Base-by-base conservation (phyloP, 805 yeast species). In the Candida ascalaphidarum region DNA sequence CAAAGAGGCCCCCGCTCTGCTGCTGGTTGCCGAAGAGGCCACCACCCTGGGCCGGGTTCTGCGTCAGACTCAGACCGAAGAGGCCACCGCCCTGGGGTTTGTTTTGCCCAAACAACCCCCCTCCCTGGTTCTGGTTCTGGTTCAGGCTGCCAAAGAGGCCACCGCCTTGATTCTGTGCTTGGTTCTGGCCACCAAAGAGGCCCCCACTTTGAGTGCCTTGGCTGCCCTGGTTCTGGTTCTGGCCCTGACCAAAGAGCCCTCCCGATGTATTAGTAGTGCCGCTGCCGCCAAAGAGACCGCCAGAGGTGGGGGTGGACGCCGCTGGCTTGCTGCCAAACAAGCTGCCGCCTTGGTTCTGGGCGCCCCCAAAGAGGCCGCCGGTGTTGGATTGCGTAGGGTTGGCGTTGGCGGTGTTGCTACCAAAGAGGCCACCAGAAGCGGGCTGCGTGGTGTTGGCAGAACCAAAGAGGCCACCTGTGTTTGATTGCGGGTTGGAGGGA, bases 241-340 rank as follows among this genome's bases (percentile, higher is more conserved):
- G 17, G 28, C 25, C 18, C 39, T 30, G 25, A 35, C 40, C 28
- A 11, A 49, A 50, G 27, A 50, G 30, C 11, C 55, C 51, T 21
- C 71, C 70, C 7, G 42, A 48, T 11, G 54, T 33, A 5, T 58
- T 55, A 27, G 46, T 41, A 10, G 39, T 28, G 28, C n/a, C n/a
- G 28, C 29, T 24, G 15, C n/a, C 8, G 26, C 52, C 54, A 40
- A 50, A 43, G 19, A 47, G 33, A 4, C 46, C 43, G 14, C 50
- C 48, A n/a, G 39, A 26, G 12, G 51, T 37, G 6, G 41, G 30
- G 14, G 46, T 23, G n/a, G 30, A 24, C 6, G 34, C 16, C 14
- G 48, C 22, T 41, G 28, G 25, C 29, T 31, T 23, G 17, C 30
- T 34, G 2, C 58, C 58, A 40, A 53, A 53, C 11, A 52, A 32